phyloP scores from a whole-genome alignment of 139 green algal genomes.

The Picochlorum sp. region DNA sequence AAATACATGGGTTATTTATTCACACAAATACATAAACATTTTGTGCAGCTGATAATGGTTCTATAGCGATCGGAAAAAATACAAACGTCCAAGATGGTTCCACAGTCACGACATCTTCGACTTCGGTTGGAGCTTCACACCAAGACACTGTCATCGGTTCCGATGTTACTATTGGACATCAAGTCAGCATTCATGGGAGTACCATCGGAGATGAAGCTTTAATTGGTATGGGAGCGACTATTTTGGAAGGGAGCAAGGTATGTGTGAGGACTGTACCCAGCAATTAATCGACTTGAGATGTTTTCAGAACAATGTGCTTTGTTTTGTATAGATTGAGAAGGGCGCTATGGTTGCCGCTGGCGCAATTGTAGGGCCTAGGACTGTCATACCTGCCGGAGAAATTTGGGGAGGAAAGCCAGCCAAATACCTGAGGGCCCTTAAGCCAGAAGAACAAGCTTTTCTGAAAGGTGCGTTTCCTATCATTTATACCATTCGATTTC shows the following conservation, averaged over 20 bases:
- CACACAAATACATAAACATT: background rate
- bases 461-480: no score
- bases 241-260: constrained; percentile 60
- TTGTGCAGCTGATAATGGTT: constrained; percentile 65
- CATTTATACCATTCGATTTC: background rate
- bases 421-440: constrained; percentile 68
- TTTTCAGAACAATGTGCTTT: no score
- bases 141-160: constrained; percentile 63
- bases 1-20: background rate
- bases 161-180: constrained; percentile 81
- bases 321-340: no score
- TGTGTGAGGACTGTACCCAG: no score
- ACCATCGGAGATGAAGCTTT: constrained; percentile 78
- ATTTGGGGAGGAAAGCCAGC: constrained; percentile 65
- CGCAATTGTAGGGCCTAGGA: constrained; percentile 64
- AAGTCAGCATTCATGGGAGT: constrained; percentile 72
- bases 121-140: background rate
- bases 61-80: constrained; percentile 67
- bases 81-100: constrained; percentile 92
- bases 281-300: no score
- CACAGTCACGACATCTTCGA: constrained; percentile 43
- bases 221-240: constrained; percentile 87
- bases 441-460: constrained; percentile 77
- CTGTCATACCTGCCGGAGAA: constrained; percentile 58
- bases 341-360: constrained; percentile 83